Conservation (phyloP, 2,329 filamentous ascomycete species). For the Cercospora beticola region DNA sequence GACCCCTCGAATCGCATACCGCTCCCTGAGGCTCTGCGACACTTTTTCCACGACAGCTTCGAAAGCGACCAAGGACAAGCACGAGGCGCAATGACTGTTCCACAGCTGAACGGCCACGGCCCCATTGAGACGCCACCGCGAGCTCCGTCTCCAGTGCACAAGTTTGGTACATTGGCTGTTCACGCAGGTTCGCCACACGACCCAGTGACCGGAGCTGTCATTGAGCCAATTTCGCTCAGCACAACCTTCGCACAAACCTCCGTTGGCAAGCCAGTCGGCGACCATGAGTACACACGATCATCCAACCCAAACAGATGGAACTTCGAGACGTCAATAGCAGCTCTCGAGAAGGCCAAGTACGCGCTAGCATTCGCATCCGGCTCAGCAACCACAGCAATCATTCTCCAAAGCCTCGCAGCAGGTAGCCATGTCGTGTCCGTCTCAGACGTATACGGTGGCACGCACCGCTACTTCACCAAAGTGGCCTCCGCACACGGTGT, state of each 20-base stretch:
- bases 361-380: constrained; percentile 94
- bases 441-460: constrained; percentile 96
- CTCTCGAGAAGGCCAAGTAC: constrained; percentile 87
- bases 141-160: constrained; percentile 69
- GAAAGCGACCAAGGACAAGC: background rate
- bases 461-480: constrained; percentile 98
- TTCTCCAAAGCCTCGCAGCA: constrained; percentile 86
- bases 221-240: constrained; percentile 91
- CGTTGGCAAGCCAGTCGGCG: constrained; percentile 82
- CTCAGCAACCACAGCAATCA: constrained; percentile 87
- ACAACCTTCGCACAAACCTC: constrained; percentile 93
- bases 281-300: constrained; percentile 90
- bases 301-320: constrained; percentile 94
- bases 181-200: constrained; percentile 92
- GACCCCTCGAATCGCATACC: background rate
- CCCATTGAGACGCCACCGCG: constrained; percentile 72
- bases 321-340: constrained; percentile 88
- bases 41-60: background rate
- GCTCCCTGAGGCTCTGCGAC: background rate
- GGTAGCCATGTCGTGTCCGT: constrained; percentile 95
- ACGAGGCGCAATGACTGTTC: constrained; percentile 27
- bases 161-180: constrained; percentile 90
- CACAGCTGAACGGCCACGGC: constrained; percentile 24
- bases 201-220: constrained; percentile 88
- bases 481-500: constrained; percentile 93